Base-by-base conservation (phyloP, 2,329 filamentous ascomycete genomes). In the Colletotrichum higginsianum region DNA sequence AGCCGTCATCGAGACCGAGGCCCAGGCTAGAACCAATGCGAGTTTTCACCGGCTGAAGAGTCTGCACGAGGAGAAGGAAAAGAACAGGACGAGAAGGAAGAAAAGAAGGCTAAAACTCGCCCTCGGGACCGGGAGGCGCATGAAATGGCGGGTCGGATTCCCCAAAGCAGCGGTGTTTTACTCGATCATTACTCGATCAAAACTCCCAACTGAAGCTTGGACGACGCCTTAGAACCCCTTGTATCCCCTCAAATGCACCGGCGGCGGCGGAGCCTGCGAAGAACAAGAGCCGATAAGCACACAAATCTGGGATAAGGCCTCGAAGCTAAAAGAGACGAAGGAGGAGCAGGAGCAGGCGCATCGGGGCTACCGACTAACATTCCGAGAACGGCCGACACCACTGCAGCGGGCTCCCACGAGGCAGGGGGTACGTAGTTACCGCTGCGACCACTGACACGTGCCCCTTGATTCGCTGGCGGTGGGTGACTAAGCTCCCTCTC, bases 141-240 rank as follows among this genome's bases (percentile, higher is more conserved):
- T 61, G 26, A 49, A 15, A 44, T 47, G 42, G 66, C 63, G 63
- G 64, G 60, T 46, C 63, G 57, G 46, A 57, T 30, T 18, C 21
- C 52, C 72, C 23, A 42, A 57, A 61, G 26, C 5, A 57, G 47
- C 52, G 38, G 21, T 63, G 42, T 58, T 78, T 84, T 84, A 84
- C 82, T 82, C 81, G 81, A 83, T 82, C 58, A 75, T 84, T 84
- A 84, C 83, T 85, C 83, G 83, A 85, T 84, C 71, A 75, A 84
- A 85, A 84, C 79, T 79, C 77, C 73, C 73, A 47, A 57, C 38
- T 30, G 30, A 71, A 67, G 68, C 64, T 67, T 66, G 21, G 56
- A 40, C 61, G 61, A 46, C 49, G 23, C 65, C 56, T 50, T 26
- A 23, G 46, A 11, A 35, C 30, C 8, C 30, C 8, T 35, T 35